These are phyloP conservation scores for Phylloporus sp. DNA, from an alignment of 1,284 basidiomycete genomes.

Conservation along the genomic window DNA sequence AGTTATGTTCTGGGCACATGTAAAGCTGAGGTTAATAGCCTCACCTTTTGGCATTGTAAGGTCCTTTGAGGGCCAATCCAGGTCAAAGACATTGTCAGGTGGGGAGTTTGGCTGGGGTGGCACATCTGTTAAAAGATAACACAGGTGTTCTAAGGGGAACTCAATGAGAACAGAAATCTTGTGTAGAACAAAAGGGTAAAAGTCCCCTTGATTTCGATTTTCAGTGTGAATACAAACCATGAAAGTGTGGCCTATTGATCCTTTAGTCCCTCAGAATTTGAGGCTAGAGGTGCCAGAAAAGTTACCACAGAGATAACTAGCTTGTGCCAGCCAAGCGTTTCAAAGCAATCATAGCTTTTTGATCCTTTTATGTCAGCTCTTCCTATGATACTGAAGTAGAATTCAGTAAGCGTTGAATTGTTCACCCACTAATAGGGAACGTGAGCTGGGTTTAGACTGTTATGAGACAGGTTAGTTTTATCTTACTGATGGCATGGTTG, in stretches of 20 bases:
- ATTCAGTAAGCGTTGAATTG: constrained; percentile 6
- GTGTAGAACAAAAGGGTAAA: constrained; percentile 51
- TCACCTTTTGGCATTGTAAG: constrained; percentile 8
- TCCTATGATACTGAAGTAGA: constrained; percentile 8
- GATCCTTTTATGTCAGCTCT: constrained; percentile 1
- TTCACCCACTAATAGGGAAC: too few relatives aligned
- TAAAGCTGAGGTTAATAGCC: constrained; percentile 3
- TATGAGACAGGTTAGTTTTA: constrained; percentile 10
- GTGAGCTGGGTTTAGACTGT: too few relatives aligned
- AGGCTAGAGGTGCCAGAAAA: constrained; percentile 7
- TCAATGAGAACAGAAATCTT: constrained; percentile 53
- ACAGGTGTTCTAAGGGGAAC: constrained; percentile 65
- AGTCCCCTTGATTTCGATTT: constrained; percentile 5
- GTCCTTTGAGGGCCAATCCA: constrained; percentile 37
- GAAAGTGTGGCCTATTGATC: constrained; percentile 8
- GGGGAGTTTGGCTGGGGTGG: constrained; percentile 68
- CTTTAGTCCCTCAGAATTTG: not conserved
- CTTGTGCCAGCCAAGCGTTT: constrained; percentile 4
- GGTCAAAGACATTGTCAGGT: constrained; percentile 66
- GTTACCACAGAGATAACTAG: constrained; percentile 8
- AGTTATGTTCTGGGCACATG: too few relatives aligned
- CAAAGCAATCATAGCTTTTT: not conserved
- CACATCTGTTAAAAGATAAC: constrained; percentile 70
- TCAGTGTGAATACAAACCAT: constrained; percentile 10
- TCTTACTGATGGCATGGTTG: constrained; percentile 2